phyloP scores from a whole-genome alignment of 2,329 filamentous ascomycete species.

The Erysiphe neolycopersici region DNA sequence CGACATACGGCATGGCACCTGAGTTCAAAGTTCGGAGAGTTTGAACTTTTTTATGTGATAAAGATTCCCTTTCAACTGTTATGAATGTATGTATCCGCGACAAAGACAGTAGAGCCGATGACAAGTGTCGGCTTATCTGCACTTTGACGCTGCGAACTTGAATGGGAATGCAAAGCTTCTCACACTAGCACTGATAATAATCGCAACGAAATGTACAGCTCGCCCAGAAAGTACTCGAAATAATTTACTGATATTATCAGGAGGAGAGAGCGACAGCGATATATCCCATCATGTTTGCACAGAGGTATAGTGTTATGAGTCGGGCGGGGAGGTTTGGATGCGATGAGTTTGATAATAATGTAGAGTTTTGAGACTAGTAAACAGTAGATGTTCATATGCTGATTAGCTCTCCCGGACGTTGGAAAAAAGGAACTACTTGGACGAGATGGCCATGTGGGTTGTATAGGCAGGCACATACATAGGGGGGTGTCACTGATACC shows the following conservation, averaged over 20 bases:
- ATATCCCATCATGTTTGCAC: neutral
- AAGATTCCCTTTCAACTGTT: constrained; percentile 8
- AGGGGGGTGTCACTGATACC: neutral
- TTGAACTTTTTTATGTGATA: constrained; percentile 3
- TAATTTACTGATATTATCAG: neutral
- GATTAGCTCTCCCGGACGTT: neutral
- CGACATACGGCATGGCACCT: constrained; percentile 10
- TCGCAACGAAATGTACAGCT: neutral
- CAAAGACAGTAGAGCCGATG: constrained; percentile 6
- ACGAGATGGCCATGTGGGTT: neutral
- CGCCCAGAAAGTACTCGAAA: neutral
- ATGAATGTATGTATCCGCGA: constrained; percentile 10
- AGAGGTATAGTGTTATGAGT: neutral
- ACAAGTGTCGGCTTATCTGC: constrained; percentile 10
- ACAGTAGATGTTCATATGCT: neutral
- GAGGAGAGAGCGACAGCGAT: neutral
- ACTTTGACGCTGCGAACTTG: constrained; percentile 1
- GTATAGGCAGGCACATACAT: no score
- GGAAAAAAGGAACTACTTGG: neutral
- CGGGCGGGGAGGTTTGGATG: neutral
- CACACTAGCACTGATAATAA: neutral
- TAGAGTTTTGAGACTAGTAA: neutral
- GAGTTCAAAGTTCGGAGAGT: constrained; percentile 2
- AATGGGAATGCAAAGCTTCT: neutral
- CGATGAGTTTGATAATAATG: neutral